Evolutionary conservation across 106 monocot genomes (phyloP), one percentile per base, ranked within the genome.

Genomic region (Dendrobium catenatum): DNA sequence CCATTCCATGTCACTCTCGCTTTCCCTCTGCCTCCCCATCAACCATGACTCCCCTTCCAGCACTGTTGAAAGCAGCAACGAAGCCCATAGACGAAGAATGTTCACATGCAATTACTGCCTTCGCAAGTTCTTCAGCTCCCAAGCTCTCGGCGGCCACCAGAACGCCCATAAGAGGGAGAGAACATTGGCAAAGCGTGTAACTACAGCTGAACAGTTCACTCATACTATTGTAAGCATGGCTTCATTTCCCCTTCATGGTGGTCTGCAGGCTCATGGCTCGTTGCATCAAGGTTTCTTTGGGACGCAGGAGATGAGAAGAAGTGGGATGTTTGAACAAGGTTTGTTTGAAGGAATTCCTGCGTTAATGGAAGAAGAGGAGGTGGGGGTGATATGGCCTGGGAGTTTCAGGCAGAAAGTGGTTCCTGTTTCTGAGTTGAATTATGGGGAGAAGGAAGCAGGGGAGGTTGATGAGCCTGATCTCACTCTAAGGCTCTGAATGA

Each of bases 161-260:
- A 70, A 70, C 15, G 70, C 70, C 31, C 70, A 70, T 33, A 70
- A 33, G 70, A 70, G 70, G 70, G 70, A 70, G 70, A 70, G 70
- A 61, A 61, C 61, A n/a, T n/a, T 61, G 5, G 61, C 61, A 61
- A 61, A 61, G n/a, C 61, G 61, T 6, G 61, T 20, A 22, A 19
- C 4, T 0, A 22, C 6, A 61, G n/a, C 61, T 22, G 22, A 61
- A 22, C 61, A 61, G 19, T 22, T 61, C 22, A 20, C n/a, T 61
- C 61, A 5, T 1, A 61, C 22, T 22, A 10, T 4, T 19, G n/a
- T 19, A 56, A 46, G 9, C 46, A 7, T 6, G 46, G 56, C 56
- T 11, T 11, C 56, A 16, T 19, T 56, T 15, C 18, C 5, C 1
- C n/a, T 20, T n/a, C n/a, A 20, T 3, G 22, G 20, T 19, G 61